These are phyloP conservation scores for Astrephomene gubernaculifera DNA, from an alignment of 139 green algal species.

Conservation along the genomic window DNA sequence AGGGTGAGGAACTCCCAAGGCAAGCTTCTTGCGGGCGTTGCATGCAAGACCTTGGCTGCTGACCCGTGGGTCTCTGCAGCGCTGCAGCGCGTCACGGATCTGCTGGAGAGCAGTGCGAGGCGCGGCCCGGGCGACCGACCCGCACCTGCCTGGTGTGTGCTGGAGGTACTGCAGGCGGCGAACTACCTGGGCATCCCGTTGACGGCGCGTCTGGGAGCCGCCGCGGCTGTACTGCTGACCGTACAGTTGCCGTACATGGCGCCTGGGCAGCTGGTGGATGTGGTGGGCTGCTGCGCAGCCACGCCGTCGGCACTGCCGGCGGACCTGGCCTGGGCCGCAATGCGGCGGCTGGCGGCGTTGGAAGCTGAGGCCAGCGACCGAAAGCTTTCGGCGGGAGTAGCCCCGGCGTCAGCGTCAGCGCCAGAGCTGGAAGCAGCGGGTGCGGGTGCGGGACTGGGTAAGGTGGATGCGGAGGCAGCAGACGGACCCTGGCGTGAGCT, in stretches of 20 bases:
- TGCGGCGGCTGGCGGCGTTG: not conserved
- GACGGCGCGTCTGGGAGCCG: not conserved
- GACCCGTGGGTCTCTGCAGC: conserved; percentile 32
- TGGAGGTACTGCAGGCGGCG: conserved; percentile 36
- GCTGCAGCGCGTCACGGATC: conserved; percentile 3
- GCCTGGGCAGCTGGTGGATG: conserved; percentile 6
- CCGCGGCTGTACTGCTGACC: not conserved
- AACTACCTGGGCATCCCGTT: not conserved
- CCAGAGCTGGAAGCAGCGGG: too few species aligned
- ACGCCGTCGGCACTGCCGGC: not conserved
- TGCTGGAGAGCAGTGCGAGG: not conserved
- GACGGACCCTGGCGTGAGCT: not conserved
- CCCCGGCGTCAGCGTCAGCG: too few species aligned
- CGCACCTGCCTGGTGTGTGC: not conserved
- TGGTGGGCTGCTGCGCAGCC: conserved; percentile 11
- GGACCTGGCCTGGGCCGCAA: conserved; percentile 6
- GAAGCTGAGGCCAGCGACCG: not conserved
- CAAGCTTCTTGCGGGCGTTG: too few species aligned
- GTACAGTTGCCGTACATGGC: conserved; percentile 1
- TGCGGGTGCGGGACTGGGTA: too few species aligned
- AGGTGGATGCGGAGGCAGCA: too few species aligned
- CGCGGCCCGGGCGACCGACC: conserved; percentile 27
- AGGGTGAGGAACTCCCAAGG: too few species aligned
- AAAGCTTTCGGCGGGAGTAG: too few species aligned
- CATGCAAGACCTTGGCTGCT: not conserved